Evolutionary conservation across 495 filamentous ascomycete genomes (phyloP), one percentile per base, ranked within the genome.

Genomic region (Lasiosphaeria ovina): DNA sequence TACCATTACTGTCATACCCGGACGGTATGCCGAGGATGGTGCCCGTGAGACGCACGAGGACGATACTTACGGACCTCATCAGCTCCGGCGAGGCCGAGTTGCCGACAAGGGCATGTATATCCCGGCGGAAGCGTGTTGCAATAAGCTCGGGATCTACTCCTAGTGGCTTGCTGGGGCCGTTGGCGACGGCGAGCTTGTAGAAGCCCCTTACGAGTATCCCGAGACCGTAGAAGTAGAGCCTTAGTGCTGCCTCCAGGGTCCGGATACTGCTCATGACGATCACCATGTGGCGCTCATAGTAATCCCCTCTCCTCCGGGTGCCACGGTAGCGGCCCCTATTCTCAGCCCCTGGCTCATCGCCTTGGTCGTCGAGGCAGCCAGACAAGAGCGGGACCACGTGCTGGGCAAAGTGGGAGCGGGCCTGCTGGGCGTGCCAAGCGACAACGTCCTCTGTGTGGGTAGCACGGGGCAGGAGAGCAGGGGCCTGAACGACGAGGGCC

Each of bases 71-170:
- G 11, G 85, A 74, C 14, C 69, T 66, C 44, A 81, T 77, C 38
- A 90, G 67, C 34, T 70, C 71, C 65, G 79, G 78, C 4, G 84
- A 84, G 34, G 86, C 71, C 3, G 87, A 86, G 69, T 88, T 87
- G 16, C 80, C 79, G 35, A 90, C 80, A 32, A 91, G 80, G 17
- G 86, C 83, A 65, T 88, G 81, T 32, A 92, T 80, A 61, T 85
- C 81, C 42, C 82, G 76, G 17, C 77, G 76, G 59, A 90, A 84
- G 31, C 79, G 82, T 17, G 70, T 55, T 52, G 83, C 72, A 7
- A 79, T 69, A 5, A 60, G 61, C 4, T 81, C 76, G 12, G 54
- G 60, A 33, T 72, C 64, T 11, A 45, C 59, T 24, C 67, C 51
- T 66, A 10, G 54, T 62, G 24, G 24, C 16, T 57, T 60, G 9